Evolutionary conservation across 352 stramenopile genomes (phyloP).

Genomic region (Globisporangium radiosum): DNA sequence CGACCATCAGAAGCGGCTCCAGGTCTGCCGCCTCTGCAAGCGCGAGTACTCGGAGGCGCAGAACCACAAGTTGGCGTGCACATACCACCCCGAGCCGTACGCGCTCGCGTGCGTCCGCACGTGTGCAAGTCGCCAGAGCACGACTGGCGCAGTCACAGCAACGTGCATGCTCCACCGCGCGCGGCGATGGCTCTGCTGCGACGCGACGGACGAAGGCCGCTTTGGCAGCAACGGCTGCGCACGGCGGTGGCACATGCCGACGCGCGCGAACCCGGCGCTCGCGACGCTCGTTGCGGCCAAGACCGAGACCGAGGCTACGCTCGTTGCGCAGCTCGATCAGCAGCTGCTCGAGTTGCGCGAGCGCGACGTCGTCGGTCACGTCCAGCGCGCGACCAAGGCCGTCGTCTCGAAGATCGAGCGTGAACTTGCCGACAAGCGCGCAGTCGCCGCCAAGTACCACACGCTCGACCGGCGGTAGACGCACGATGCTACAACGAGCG

Average conservation of each 20-base stretch:
- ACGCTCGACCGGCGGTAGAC: constrained; percentile 29
- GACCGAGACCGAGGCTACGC: constrained; percentile 27
- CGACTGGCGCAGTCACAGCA: constrained; percentile 6
- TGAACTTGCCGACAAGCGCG: constrained; percentile 34
- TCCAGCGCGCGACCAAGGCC: constrained; percentile 37
- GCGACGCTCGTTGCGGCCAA: constrained; percentile 34
- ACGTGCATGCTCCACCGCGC: constrained; percentile 71
- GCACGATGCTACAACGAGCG: no score
- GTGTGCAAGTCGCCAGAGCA: constrained; percentile 30
- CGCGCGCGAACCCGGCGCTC: constrained; percentile 34
- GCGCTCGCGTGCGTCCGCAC: constrained; percentile 58
- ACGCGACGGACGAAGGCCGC: constrained; percentile 60
- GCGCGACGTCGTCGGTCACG: constrained; percentile 45
- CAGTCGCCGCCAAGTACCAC: constrained; percentile 42
- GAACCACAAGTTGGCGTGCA: constrained; percentile 57
- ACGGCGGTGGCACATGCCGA: constrained; percentile 51
- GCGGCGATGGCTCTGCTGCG: constrained; percentile 68
- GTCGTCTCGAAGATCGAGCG: constrained; percentile 49
- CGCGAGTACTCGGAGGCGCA: constrained; percentile 65
- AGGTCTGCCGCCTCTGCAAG: constrained; percentile 57
- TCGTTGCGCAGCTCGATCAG: constrained; percentile 50
- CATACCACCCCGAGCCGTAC: constrained; percentile 56
- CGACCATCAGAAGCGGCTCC: constrained; percentile 43
- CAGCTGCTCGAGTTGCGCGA: constrained; percentile 54
- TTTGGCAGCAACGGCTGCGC: constrained; percentile 60